Percentiles rank a stretch among this genome's conserved stretches.
Evolutionary conservation across 2,329 filamentous ascomycete species (phyloP).

Genomic region (Orbilia brochopaga): DNA sequence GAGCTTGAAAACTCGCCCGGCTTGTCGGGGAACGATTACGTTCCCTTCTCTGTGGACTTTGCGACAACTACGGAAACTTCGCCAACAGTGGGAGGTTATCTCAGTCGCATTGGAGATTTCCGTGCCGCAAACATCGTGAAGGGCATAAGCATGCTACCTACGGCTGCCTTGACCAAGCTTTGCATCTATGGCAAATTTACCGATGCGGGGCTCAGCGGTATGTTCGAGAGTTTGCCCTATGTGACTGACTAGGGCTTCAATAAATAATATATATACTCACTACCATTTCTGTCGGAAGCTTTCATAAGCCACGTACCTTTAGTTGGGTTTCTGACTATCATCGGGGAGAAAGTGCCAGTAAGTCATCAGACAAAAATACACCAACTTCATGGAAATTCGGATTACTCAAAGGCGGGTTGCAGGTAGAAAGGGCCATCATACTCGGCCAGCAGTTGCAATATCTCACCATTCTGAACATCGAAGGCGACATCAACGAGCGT

Average conservation of each 20-base stretch:
- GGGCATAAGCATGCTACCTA: constrained; percentile 16
- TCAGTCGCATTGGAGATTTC: constrained; percentile 35
- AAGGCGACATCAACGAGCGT: not conserved
- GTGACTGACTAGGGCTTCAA: constrained; percentile 8
- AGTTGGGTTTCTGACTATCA: constrained; percentile 28
- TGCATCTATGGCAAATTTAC: constrained; percentile 44
- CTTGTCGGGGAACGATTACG: constrained; percentile 7
- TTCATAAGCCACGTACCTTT: constrained; percentile 29
- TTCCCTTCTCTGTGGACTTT: constrained; percentile 38
- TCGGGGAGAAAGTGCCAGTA: constrained; percentile 26
- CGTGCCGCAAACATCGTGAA: constrained; percentile 37
- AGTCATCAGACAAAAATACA: not conserved
- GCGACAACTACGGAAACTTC: not conserved
- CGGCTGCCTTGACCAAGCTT: constrained; percentile 20
- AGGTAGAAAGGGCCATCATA: constrained; percentile 16
- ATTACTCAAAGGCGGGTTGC: not conserved
- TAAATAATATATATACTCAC: constrained; percentile 8
- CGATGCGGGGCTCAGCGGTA: constrained; percentile 24
- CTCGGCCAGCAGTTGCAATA: constrained; percentile 8
- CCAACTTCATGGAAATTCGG: not conserved
- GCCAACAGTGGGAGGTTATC: not conserved
- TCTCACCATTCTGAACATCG: constrained; percentile 25
- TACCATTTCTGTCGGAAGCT: not conserved
- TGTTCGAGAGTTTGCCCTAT: not conserved
- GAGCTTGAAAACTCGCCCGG: constrained; percentile 38